Conservation (phyloP, 73 alveolate species). For the Paramecium primaurelia region DNA sequence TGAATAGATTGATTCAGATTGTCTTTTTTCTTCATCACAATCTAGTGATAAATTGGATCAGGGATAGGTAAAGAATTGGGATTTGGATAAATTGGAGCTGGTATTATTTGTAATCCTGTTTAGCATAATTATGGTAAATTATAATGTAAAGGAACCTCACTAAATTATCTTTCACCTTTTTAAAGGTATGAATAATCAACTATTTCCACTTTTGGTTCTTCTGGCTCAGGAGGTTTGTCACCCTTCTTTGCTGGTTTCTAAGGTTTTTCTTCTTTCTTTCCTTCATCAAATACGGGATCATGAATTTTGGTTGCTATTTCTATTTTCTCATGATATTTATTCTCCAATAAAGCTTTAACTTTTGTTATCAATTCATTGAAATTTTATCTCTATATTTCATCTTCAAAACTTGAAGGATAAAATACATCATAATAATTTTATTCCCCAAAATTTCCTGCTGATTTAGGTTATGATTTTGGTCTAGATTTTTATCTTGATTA, state of each 20-base stretch:
- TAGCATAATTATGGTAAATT: conserved; percentile 69
- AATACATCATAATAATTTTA: conserved; percentile 43
- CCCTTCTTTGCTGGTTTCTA: conserved; percentile 56
- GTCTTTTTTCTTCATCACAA: conserved; percentile 84
- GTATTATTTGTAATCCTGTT: conserved; percentile 82
- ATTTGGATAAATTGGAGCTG: conserved; percentile 98
- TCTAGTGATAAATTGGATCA: conserved; percentile 91
- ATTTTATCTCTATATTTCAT: conserved; percentile 38
- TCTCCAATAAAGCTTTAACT: background rate
- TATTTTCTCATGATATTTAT: conserved; percentile 49
- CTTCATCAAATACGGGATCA: conserved; percentile 63
- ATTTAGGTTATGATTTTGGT: conserved; percentile 6
- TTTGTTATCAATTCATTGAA: background rate
- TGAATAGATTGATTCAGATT: background rate
- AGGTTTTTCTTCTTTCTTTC: conserved; percentile 71
- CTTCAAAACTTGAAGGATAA: conserved; percentile 54
- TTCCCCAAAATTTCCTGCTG: background rate
- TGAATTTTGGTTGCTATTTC: conserved; percentile 38
- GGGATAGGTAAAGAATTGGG: conserved; percentile 99
- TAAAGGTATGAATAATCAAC: conserved; percentile 47
- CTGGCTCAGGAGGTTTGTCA: conserved; percentile 66
- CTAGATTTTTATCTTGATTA: conserved; percentile 34
- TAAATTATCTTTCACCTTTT: conserved; percentile 83
- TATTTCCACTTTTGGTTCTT: conserved; percentile 71
- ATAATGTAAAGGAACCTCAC: conserved; percentile 59